Conservation (phyloP, 2,329 filamentous ascomycete species). For the Elsinoe ampelina region DNA sequence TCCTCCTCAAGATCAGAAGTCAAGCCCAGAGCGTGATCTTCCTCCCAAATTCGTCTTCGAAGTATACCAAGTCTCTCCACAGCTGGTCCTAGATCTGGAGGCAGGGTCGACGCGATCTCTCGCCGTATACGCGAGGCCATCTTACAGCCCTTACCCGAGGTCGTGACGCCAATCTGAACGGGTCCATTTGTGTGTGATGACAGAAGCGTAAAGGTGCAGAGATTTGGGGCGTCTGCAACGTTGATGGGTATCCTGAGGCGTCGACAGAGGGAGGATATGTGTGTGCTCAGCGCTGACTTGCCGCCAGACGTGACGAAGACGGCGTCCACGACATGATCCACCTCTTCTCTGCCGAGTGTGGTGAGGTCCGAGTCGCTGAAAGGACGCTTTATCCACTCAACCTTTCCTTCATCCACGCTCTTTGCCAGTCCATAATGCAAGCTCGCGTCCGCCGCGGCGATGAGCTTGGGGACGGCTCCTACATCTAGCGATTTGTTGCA, state of each 20-base stretch:
- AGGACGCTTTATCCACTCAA: constrained; percentile 54
- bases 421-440: constrained; percentile 53
- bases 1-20: constrained; percentile 33
- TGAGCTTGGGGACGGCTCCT: constrained; percentile 69
- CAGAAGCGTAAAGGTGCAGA: constrained; percentile 84
- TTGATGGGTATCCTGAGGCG: constrained; percentile 83
- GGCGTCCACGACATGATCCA: constrained; percentile 71
- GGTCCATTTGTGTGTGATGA: constrained; percentile 85
- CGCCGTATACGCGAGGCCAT: constrained; percentile 79
- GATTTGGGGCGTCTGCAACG: constrained; percentile 73
- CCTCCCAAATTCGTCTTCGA: constrained; percentile 61
- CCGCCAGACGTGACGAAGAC: constrained; percentile 71
- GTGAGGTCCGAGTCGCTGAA: constrained; percentile 67
- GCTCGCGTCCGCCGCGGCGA: constrained; percentile 55
- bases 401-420: constrained; percentile 55
- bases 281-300: constrained; percentile 41
- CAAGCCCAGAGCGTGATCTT: constrained; percentile 53
- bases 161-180: constrained; percentile 89
- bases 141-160: constrained; percentile 90
- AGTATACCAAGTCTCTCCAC: constrained; percentile 69
- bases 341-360: constrained; percentile 67
- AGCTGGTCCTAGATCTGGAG: constrained; percentile 62
- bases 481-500: constrained; percentile 71
- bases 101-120: constrained; percentile 75
- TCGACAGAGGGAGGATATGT: constrained; percentile 66